These are phyloP conservation scores for Verticillium isaacii DNA, from an alignment of 2,329 filamentous ascomycete genomes.

Conservation along the genomic window DNA sequence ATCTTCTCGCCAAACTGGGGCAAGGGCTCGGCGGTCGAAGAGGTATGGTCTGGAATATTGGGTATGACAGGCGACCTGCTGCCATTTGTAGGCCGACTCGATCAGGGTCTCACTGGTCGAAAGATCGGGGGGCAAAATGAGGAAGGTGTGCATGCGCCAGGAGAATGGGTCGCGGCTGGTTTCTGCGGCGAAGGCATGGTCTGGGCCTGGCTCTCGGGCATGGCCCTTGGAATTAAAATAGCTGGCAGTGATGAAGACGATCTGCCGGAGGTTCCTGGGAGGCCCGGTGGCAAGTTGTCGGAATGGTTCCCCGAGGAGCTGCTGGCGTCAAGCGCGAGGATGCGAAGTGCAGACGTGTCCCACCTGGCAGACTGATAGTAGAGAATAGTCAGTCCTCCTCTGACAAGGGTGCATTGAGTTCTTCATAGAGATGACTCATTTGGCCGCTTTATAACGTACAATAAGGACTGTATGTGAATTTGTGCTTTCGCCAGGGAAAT, in stretches of 20 bases:
- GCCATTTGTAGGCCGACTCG: slow-evolving; percentile 10
- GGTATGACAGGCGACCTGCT: slow-evolving; percentile 13
- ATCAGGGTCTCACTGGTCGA: slow-evolving; percentile 29
- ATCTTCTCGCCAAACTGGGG: neutral
- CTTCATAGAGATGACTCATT: too few relatives aligned
- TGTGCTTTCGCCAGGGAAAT: too few relatives aligned
- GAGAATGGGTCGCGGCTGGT: slow-evolving; percentile 48
- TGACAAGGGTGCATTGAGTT: too few relatives aligned
- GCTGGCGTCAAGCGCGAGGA: slow-evolving; percentile 23
- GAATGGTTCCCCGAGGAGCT: slow-evolving; percentile 37
- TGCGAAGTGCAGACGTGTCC: slow-evolving; percentile 29
- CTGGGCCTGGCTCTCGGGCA: slow-evolving; percentile 46
- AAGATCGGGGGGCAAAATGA: slow-evolving; percentile 27
- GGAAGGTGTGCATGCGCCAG: slow-evolving; percentile 12
- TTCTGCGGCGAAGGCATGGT: slow-evolving; percentile 50
- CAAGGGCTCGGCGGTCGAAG: neutral
- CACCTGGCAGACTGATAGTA: slow-evolving; percentile 23
- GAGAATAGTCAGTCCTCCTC: too few relatives aligned
- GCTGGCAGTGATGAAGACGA: slow-evolving; percentile 28
- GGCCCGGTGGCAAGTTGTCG: slow-evolving; percentile 27
- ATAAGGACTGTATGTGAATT: too few relatives aligned
- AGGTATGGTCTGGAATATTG: slow-evolving; percentile 14
- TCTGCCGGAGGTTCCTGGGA: slow-evolving; percentile 22
- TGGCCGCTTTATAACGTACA: too few relatives aligned
- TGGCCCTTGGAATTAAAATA: slow-evolving; percentile 41